Conservation (phyloP, 148 eudicot species). For the Rhododendron simsii region DNA sequence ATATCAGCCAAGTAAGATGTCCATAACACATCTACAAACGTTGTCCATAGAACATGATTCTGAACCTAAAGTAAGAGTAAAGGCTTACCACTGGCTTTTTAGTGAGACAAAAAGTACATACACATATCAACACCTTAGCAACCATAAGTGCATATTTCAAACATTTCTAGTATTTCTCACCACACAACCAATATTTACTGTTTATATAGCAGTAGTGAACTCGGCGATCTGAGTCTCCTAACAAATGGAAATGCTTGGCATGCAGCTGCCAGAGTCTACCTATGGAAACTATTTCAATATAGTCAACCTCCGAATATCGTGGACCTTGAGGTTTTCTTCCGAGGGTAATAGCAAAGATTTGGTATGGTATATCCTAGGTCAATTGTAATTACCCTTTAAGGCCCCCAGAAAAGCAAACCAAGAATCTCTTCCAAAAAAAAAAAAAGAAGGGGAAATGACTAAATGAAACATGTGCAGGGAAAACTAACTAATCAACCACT, state of each 20-base stretch:
- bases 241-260: background rate
- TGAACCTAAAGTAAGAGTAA: background rate
- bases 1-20: background rate
- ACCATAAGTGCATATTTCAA: background rate
- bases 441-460: background rate
- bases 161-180: background rate
- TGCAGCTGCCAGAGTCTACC: background rate
- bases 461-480: constrained; percentile 3
- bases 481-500: background rate
- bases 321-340: background rate
- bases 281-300: background rate
- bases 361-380: background rate
- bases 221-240: background rate
- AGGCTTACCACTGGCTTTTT: background rate
- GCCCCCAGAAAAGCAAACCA: background rate
- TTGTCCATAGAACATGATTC: background rate
- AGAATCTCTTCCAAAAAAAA: background rate
- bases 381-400: background rate
- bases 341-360: background rate
- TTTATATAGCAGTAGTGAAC: background rate
- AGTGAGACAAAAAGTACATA: background rate
- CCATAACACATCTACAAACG: background rate
- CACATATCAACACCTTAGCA: background rate
- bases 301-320: background rate
- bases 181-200: background rate